These are phyloP conservation scores for Mercurialis annua DNA, from an alignment of 345 rosid species.

Conservation along the genomic window DNA sequence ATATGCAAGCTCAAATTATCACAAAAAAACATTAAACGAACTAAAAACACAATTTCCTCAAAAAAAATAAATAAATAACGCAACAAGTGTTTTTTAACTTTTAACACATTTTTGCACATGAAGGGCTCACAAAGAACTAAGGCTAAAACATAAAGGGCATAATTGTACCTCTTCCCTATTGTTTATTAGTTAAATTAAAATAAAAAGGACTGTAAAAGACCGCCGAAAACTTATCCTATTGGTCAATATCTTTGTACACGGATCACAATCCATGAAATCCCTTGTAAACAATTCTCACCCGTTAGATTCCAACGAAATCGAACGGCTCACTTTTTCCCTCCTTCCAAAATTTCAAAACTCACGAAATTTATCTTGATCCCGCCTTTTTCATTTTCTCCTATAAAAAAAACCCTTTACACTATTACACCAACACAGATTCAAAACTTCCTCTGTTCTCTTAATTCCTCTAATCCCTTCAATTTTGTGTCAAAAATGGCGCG, in stretches of 20 bases:
- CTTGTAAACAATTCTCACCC: background rate
- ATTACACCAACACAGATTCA: no score
- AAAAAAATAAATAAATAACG: no score
- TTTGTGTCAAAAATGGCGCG: conserved; percentile 13
- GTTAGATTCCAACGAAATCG: conserved; percentile 10
- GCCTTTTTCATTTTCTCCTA: background rate
- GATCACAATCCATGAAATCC: conserved; percentile 22
- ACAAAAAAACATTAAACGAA: no score
- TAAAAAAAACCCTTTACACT: background rate
- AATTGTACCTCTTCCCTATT: no score
- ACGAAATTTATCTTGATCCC: conserved; percentile 10
- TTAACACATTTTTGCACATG: no score
- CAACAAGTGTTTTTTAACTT: no score
- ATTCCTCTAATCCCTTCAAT: background rate
- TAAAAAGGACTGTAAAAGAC: no score
- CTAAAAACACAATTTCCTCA: no score
- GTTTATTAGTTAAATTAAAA: no score
- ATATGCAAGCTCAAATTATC: no score
- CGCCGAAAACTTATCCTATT: conserved; percentile 6
- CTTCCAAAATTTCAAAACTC: conserved; percentile 14
- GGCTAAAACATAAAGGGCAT: no score
- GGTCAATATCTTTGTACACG: conserved; percentile 5
- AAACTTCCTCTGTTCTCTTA: background rate
- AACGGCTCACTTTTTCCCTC: background rate
- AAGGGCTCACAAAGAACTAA: no score